Evolutionary conservation across 257 asterid genomes (phyloP).

Genomic region (Solanum raphanifolium): DNA sequence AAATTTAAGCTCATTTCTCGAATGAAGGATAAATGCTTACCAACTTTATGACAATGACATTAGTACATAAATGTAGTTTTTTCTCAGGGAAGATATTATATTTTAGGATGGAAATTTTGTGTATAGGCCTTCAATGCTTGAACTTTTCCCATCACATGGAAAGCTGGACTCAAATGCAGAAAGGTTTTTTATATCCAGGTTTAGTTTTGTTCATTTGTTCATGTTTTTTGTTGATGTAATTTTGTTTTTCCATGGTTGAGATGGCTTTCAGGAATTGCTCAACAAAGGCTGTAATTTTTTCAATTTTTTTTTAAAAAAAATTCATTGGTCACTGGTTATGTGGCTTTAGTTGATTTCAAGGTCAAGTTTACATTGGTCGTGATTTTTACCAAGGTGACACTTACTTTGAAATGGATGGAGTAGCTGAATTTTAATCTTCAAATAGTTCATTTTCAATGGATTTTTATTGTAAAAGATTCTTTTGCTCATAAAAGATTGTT

Average conservation of each 20-base stretch:
- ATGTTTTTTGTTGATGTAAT: neutral
- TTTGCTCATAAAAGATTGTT: neutral
- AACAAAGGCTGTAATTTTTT: neutral
- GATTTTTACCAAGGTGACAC: too few species aligned
- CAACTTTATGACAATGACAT: neutral
- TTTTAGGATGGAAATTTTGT: neutral
- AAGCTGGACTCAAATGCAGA: neutral
- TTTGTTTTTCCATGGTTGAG: neutral
- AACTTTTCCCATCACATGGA: neutral
- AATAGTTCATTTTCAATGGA: too few species aligned
- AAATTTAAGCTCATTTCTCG: conserved; percentile 85
- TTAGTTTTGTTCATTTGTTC: neutral
- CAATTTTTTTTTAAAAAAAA: neutral
- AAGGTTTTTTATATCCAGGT: neutral
- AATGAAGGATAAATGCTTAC: conserved; percentile 55
- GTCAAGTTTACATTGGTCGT: neutral
- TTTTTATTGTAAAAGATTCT: too few species aligned
- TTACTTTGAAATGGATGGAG: too few species aligned
- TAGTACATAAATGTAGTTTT: neutral
- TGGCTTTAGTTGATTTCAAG: neutral
- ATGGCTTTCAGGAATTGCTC: neutral
- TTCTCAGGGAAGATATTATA: neutral
- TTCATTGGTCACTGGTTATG: neutral
- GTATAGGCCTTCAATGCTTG: neutral
- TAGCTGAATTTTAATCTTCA: too few species aligned